Conservation (phyloP, 768 basidiomycete species). For the Infundibulicybe gibba region DNA sequence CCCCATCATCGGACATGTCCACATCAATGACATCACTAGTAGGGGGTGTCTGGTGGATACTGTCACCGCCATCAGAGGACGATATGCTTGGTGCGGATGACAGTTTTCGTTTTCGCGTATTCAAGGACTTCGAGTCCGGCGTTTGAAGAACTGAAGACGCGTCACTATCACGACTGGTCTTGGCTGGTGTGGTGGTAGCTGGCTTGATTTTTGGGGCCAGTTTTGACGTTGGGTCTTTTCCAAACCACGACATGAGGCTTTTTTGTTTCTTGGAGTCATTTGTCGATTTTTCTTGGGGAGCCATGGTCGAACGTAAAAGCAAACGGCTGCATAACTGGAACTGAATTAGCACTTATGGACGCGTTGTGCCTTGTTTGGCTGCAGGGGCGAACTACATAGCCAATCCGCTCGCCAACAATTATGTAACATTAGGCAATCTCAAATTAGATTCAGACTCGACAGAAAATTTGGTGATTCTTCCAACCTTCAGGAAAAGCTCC, state of each 20-base stretch:
- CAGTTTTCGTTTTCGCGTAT: slow-evolving; percentile 27
- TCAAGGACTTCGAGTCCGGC: slow-evolving; percentile 31
- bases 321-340: too few relatives aligned
- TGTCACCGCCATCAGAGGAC: slow-evolving; percentile 44
- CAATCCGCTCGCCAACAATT: too few relatives aligned
- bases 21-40: slow-evolving; percentile 78
- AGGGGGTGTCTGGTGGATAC: slow-evolving; percentile 56
- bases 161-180: slow-evolving; percentile 16
- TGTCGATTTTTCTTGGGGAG: slow-evolving; percentile 37
- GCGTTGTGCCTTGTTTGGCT: slow-evolving; percentile 33
- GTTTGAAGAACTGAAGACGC: slow-evolving; percentile 27
- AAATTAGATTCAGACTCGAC: too few relatives aligned
- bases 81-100: slow-evolving; percentile 34
- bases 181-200: slow-evolving; percentile 11
- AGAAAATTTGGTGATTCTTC: too few relatives aligned
- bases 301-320: slow-evolving; percentile 20
- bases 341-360: slow-evolving; percentile 7
- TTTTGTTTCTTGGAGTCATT: slow-evolving; percentile 61
- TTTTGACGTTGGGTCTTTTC: slow-evolving; percentile 26
- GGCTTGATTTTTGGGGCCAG: slow-evolving; percentile 14
- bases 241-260: slow-evolving; percentile 69
- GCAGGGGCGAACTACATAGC: too few relatives aligned
- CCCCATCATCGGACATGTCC: slow-evolving; percentile 48
- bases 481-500: too few relatives aligned
- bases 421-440: too few relatives aligned